Evolutionary conservation across 2,329 filamentous ascomycete species (phyloP), one percentile per base, ranked within the genome.

Genomic region (Thielaviopsis cerberus): DNA sequence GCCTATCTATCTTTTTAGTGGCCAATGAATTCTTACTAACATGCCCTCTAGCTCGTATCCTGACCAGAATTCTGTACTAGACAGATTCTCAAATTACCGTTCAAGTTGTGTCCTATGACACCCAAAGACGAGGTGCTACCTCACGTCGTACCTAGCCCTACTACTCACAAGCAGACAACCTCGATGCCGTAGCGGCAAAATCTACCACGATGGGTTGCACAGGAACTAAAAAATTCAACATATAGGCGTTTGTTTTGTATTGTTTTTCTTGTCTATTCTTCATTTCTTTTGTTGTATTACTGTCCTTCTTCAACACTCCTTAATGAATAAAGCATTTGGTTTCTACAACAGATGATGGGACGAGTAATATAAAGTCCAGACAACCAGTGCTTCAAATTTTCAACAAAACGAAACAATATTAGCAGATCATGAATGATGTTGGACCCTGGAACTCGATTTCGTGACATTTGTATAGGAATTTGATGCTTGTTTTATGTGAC

Each of bases 11-110:
- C 53, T 45, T 51, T n/a, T 52, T 51, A 20, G 6, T n/a, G 15
- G 1, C n/a, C 26, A 17, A 25, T 20, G 17, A 6, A 37, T 11
- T 25, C 10, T 20, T 17, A 50, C 56, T 54, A 53, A 54, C 51
- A 57, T 55, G 4, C 15, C 30, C n/a, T 37, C 24, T 10, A 74
- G 72, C 73, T 52, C 70, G 72, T 58, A 74, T 74, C 60, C 64
- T 74, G 66, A 76, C 74, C 37, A 71, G 74, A 60, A 70, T 75
- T 52, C 67, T 76, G 54, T 76, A 75, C 64, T 76, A 70, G 59
- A 23, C 20, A 17, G 24, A 59, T 37, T 5, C 22, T 20, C 50
- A 4, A 27, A 53, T n/a, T n/a, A n/a, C n/a, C n/a, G n/a, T n/a
- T n/a, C n/a, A n/a, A n/a, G n/a, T n/a, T n/a, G n/a, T n/a, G n/a